Conservation (phyloP, 2,329 filamentous ascomycete genomes). For the Knufia fluminis region DNA sequence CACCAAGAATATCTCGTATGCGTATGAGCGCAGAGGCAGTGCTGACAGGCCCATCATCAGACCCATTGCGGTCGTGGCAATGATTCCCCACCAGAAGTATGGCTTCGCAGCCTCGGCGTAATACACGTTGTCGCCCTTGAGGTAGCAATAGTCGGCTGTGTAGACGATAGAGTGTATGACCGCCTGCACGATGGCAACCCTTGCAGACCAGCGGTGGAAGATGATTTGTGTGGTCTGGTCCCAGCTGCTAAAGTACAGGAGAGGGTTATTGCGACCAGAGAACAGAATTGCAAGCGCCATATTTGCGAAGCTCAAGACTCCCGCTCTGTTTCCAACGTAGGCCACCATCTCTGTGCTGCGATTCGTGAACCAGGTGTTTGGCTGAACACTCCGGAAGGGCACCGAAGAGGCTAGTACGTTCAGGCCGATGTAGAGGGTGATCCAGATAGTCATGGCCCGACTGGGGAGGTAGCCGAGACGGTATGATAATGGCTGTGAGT, state of each 20-base stretch:
- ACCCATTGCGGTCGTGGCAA: constrained; percentile 26
- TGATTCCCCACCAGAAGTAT: constrained; percentile 29
- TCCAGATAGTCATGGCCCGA: constrained; percentile 24
- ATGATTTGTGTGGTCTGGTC: constrained; percentile 11
- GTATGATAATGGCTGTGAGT: constrained; percentile 14
- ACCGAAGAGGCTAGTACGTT: constrained; percentile 26
- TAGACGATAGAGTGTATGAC: constrained; percentile 17
- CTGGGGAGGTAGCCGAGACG: constrained; percentile 21
- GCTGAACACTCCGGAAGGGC: constrained; percentile 19
- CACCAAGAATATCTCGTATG: constrained; percentile 31
- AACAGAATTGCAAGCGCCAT: constrained; percentile 14
- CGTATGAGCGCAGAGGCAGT: constrained; percentile 24
- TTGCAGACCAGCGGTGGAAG: constrained; percentile 14
- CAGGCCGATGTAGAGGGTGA: constrained; percentile 24
- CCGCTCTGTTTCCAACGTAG: constrained; percentile 15
- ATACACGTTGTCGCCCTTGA: constrained; percentile 6
- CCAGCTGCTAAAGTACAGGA: constrained; percentile 14
- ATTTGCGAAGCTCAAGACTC: constrained; percentile 18
- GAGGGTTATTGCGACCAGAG: constrained; percentile 13
- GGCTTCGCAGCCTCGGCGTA: constrained; percentile 10
- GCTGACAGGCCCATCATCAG: constrained; percentile 25
- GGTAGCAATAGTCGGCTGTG: constrained; percentile 6
- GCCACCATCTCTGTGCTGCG: constrained; percentile 8
- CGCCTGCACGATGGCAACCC: constrained; percentile 13
- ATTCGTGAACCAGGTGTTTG: constrained; percentile 20